These are phyloP conservation scores for Botrytis squamosa DNA, from an alignment of 2,329 filamentous ascomycete species.

Conservation along the genomic window DNA sequence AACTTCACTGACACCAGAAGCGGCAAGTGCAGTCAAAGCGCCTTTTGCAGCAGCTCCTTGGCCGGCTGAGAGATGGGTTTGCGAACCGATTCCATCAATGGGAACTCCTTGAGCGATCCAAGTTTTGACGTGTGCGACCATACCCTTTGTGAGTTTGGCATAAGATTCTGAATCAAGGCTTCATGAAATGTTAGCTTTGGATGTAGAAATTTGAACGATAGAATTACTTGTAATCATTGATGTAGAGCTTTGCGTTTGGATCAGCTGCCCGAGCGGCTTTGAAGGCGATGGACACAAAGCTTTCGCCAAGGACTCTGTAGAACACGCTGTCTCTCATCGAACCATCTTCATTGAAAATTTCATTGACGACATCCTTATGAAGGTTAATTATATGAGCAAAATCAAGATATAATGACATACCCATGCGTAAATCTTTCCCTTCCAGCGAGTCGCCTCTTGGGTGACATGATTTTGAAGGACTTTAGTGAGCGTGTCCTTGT, in stretches of 20 bases:
- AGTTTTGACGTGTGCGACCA: constrained; percentile 59
- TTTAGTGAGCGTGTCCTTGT: constrained; percentile 48
- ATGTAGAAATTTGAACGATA: constrained; percentile 39
- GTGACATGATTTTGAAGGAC: constrained; percentile 61
- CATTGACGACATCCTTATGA: constrained; percentile 60
- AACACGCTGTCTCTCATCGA: constrained; percentile 49
- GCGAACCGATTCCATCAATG: constrained; percentile 58
- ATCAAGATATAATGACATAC: constrained; percentile 15
- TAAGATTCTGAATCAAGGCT: constrained; percentile 51
- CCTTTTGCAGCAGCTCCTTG: constrained; percentile 17
- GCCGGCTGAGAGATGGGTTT: constrained; percentile 25
- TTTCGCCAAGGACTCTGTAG: constrained; percentile 66
- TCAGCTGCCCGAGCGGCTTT: constrained; percentile 65
- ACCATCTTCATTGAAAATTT: constrained; percentile 53
- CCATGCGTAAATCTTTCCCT: constrained; percentile 62
- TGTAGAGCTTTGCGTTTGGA: constrained; percentile 67
- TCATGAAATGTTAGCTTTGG: constrained; percentile 48
- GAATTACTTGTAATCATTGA: constrained; percentile 65
- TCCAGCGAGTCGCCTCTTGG: constrained; percentile 57
- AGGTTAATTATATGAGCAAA: neutral
- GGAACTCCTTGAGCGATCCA: constrained; percentile 62
- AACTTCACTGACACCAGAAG: constrained; percentile 52
- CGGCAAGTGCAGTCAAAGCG: constrained; percentile 42
- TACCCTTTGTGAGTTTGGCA: constrained; percentile 58
- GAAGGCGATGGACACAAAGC: constrained; percentile 69